Conservation (phyloP, 2,329 filamentous ascomycete species). For the Macrophomina pseudophaseolina region DNA sequence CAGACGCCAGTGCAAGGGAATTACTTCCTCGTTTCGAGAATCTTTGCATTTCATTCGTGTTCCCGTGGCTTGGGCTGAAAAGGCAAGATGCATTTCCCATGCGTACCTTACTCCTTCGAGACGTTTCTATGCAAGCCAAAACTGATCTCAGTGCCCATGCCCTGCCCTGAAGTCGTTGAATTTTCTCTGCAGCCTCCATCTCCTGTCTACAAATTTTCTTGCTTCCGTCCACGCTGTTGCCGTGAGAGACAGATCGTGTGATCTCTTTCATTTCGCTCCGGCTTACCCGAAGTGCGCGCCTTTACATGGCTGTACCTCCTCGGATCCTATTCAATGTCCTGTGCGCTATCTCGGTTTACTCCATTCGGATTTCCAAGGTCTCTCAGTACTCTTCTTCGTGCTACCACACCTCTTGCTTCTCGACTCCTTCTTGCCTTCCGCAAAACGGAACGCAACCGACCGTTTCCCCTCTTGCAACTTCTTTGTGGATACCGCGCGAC, state of each 20-base stretch:
- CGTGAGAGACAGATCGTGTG: neutral
- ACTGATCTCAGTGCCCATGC: neutral
- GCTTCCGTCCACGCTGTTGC: neutral
- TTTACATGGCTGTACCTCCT: neutral
- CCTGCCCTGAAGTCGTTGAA: neutral
- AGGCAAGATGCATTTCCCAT: neutral
- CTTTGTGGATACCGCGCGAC: neutral
- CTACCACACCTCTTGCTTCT: neutral
- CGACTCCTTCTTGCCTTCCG: neutral
- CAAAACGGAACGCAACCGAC: neutral
- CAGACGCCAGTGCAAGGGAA: constrained; percentile 1
- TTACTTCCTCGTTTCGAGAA: constrained; percentile 13
- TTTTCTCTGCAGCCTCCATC: neutral
- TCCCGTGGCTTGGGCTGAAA: neutral
- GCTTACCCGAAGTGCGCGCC: neutral
- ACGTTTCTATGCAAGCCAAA: neutral
- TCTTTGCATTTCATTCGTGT: constrained; percentile 9
- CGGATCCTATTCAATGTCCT: no score
- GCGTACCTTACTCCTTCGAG: neutral
- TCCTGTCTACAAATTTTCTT: neutral
- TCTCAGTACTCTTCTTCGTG: neutral
- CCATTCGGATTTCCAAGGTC: neutral
- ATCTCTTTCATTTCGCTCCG: neutral
- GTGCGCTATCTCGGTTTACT: constrained; percentile 1
- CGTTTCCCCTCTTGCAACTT: neutral